A percentile compares a stretch with the other conserved stretches of the same genome.
These are phyloP conservation scores for Nakaseomyces sp. DNA, from an alignment of 1,139 yeast genomes.

Conservation along the genomic window DNA sequence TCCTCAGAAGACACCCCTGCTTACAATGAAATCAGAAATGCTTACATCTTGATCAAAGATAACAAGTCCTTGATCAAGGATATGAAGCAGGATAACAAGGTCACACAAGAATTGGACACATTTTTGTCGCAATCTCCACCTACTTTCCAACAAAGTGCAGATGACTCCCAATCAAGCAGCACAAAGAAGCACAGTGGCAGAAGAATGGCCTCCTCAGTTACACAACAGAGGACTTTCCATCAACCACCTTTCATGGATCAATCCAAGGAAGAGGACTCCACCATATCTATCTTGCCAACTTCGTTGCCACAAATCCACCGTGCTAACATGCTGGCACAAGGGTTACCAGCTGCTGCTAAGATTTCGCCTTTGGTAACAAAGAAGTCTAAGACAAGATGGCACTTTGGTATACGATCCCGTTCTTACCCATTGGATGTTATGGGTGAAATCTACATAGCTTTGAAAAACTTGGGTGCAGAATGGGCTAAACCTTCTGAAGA, in stretches of 20 bases:
- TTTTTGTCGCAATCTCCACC: constrained; percentile 28
- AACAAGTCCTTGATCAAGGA: constrained; percentile 64
- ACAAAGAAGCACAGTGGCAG: constrained; percentile 9
- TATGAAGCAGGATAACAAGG: constrained; percentile 42
- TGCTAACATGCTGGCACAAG: constrained; percentile 74
- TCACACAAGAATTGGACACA: constrained; percentile 40
- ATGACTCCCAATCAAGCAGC: constrained; percentile 5
- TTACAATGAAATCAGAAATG: constrained; percentile 79
- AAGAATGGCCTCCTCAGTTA: constrained; percentile 13
- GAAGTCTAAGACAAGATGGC: constrained; percentile 95
- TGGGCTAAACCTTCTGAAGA: constrained; percentile 93
- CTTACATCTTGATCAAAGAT: constrained; percentile 80
- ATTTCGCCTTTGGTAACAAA: constrained; percentile 70
- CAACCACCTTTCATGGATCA: constrained; percentile 26
- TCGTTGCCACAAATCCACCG: constrained; percentile 91
- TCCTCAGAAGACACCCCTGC: constrained; percentile 33
- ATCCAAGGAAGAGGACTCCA: constrained; percentile 35
- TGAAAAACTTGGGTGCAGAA: constrained; percentile 90
- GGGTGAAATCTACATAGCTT: constrained; percentile 96
- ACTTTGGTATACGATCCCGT: constrained; percentile 92
- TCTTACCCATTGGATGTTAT: constrained; percentile 95
- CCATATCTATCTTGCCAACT: constrained; percentile 87
- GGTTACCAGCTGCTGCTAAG: constrained; percentile 42
- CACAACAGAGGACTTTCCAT: constrained; percentile 29
- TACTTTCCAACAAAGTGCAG: constrained; percentile 16